Conservation (phyloP, 176 grass and related monocot species). For the Dactylis glomerata region DNA sequence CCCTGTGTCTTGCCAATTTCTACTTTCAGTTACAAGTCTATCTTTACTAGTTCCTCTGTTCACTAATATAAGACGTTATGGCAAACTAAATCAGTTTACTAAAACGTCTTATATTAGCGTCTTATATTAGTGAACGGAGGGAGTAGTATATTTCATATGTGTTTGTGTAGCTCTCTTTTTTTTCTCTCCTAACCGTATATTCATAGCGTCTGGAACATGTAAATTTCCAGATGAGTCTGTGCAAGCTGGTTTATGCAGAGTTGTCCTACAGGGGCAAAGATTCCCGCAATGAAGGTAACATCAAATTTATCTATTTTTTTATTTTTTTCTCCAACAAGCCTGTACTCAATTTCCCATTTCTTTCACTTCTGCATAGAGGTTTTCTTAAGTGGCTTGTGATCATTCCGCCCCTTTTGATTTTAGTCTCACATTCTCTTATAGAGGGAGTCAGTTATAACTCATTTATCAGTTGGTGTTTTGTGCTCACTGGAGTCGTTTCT, state of each 20-base stretch:
- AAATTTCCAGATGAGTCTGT: neutral
- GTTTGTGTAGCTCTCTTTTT: neutral
- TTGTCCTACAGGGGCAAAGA: neutral
- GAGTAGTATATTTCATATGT: neutral
- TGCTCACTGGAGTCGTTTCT: too few species aligned
- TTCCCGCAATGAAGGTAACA: neutral
- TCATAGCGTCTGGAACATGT: neutral
- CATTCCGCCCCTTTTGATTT: neutral
- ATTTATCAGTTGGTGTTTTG: neutral
- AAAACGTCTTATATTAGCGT: too few species aligned
- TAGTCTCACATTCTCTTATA: neutral
- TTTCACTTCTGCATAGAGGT: neutral
- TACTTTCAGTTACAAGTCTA: neutral
- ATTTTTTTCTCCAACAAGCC: neutral
- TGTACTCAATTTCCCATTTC: neutral
- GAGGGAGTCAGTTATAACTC: neutral
- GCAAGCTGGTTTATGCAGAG: neutral
- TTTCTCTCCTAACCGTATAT: neutral
- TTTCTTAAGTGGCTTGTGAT: neutral
- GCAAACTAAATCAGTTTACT: too few species aligned
- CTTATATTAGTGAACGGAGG: too few species aligned
- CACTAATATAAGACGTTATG: too few species aligned
- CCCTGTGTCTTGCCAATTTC: neutral
- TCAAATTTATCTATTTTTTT: neutral
- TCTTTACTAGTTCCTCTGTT: neutral